Evolutionary conservation across 345 rosid genomes (phyloP), one percentile per base, ranked within the genome.

Genomic region (Arabidopsis arenosa): DNA sequence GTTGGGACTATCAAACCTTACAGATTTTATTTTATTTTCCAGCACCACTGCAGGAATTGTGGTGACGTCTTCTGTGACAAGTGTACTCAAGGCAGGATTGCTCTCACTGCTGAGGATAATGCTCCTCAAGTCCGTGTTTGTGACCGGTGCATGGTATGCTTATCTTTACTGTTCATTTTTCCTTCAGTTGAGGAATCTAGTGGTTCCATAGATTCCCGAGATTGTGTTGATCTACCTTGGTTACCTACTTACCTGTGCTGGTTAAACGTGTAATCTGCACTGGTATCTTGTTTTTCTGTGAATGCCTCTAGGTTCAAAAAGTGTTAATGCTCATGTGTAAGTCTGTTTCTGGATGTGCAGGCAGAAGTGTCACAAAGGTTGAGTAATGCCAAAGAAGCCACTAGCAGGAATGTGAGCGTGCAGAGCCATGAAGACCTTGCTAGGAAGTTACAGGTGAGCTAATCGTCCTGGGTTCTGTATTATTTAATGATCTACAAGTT

Each of bases 21-120:
- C 64, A 70, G 49, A 30, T 63, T 41, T 75, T 14, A 14, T n/a
- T 33, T 49, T 70, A n/a, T 49, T 9, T 76, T 71, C 30, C 95
- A 96, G 99, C 99, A 96, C 83, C 99, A 96, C 75, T 96, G 99
- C 83, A 84, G 98, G 83, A 96, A 96, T 73, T 96, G 98, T 75
- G 98, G 99, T 60, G 99, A 96, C 80, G 89, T 96, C 72, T 96
- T 89, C 84, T 96, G 99, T 70, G 99, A 96, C 89, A 93, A 93
- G 81, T 96, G 99, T 63, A 96, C 95, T 28, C 91, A 88, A 54
- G 97, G 97, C 64, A 88, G 98, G 83, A 89, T 84, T 80, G 94
- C 96, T 76, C 96, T 95, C 59, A 95, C 94, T 70, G 93, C 97
- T 23, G 99, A 95, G 64, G 98, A 90, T 72, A 89, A 87, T 84